phyloP scores from a whole-genome alignment of 164 flowering plant genomes.

The Annona cherimola region DNA sequence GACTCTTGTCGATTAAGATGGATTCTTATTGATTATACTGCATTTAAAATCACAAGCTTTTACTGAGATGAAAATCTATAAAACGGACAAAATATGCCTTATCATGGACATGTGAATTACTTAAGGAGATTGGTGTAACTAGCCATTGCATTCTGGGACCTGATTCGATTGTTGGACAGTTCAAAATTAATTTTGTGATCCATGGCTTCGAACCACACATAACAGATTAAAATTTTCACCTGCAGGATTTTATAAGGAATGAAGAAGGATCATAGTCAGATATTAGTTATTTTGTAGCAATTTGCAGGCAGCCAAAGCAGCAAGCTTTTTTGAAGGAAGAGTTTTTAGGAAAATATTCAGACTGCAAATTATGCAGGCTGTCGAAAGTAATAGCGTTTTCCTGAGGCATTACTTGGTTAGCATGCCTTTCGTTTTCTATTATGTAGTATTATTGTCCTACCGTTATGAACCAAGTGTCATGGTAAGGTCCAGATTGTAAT shows the following conservation, averaged over 20 bases:
- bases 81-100: not conserved
- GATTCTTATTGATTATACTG: not conserved
- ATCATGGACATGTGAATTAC: not conserved
- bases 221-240: not conserved
- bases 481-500: too few species aligned
- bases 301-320: too few species aligned
- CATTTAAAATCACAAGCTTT: not conserved
- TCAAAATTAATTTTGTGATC: not conserved
- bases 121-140: not conserved
- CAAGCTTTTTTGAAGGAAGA: too few species aligned
- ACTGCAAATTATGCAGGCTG: too few species aligned
- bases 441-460: too few species aligned
- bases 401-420: too few species aligned
- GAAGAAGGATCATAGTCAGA: too few species aligned
- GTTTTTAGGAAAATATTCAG: too few species aligned
- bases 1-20: not conserved
- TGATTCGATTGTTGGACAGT: not conserved
- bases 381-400: too few species aligned
- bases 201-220: not conserved
- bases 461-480: too few species aligned
- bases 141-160: not conserved
- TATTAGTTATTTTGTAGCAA: too few species aligned
- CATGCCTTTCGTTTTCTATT: too few species aligned
- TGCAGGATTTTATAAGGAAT: not conserved
- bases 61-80: not conserved